Percentiles rank a stretch among this genome's conserved stretches.
Conservation (phyloP, 306 rosid genomes). For the Luffa acutangula region DNA sequence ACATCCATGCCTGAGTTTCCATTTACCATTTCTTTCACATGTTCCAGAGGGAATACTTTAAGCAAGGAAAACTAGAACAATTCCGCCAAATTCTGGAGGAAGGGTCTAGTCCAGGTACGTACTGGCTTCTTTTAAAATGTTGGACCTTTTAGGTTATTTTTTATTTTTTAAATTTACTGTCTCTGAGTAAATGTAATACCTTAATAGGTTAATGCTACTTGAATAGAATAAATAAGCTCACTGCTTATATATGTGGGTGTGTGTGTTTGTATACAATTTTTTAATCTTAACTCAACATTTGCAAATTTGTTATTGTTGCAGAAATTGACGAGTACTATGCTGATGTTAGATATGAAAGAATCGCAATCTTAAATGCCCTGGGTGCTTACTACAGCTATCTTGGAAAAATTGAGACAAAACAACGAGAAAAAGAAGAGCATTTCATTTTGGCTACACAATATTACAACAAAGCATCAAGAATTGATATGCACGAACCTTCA, state of each 20-base stretch:
- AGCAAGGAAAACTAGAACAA: conserved; percentile 85
- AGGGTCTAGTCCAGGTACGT: conserved; percentile 97
- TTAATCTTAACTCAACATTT: background rate
- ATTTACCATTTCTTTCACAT: background rate
- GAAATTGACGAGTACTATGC: conserved; percentile 97
- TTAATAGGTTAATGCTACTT: background rate
- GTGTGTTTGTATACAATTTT: background rate
- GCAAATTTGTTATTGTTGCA: conserved; percentile 20
- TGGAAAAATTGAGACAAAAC: conserved; percentile 95
- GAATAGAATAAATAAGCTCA: background rate
- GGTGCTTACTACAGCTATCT: conserved; percentile 96
- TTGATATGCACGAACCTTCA: conserved; percentile 94
- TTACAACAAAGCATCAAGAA: conserved; percentile 93
- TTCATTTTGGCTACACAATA: conserved; percentile 93
- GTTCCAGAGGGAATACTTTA: conserved; percentile 89
- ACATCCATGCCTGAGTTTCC: background rate
- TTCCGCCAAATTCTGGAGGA: conserved; percentile 93
- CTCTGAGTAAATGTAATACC: background rate
- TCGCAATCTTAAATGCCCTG: conserved; percentile 89
- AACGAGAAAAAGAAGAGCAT: conserved; percentile 95
- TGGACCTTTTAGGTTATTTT: background rate
- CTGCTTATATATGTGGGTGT: background rate
- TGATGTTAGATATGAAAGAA: conserved; percentile 95
- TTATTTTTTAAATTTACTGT: background rate
- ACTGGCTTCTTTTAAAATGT: conserved; percentile 14